Evolutionary conservation across 192 early-diverging fungal species (phyloP), one percentile per base, ranked within the genome.

Genomic region (Coemansia sp.): DNA sequence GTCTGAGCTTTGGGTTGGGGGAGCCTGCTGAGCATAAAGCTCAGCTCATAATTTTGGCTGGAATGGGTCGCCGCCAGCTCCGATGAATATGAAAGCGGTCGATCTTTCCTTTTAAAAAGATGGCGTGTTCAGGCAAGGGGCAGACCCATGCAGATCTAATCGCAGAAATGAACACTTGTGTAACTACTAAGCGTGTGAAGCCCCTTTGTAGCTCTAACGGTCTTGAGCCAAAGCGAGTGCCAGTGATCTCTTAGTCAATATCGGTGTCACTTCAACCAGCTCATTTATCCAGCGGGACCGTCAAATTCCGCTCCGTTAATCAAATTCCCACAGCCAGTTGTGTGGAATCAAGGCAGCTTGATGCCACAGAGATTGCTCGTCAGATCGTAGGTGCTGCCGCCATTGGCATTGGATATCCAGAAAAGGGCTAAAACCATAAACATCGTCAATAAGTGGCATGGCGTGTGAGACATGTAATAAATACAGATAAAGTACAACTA

Each of bases 71-170:
- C 44, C 2, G 9, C 24, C 50, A 53, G 24, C 53, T 56, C 53
- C 29, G 16, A 30, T 16, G 29, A 30, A 32, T 15, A 32, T 56
- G 30, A 56, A 56, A 34, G 27, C 6, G 1, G 53, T 15, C 15
- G 29, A 34, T 30, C 27, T 16, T 34, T 56, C 30, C 16, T 15
- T 56, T 56, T 34, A 34, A 34, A 34, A 56, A 30, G 27, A 30
- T 56, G 53, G 53, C 53, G 53, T 56, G 53, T 56, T 56, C 53
- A 56, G 4, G 53, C 53, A 56, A 56, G 53, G 53, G 53, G 30
- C 29, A 6, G 4, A 1, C 40, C 15, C 27, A 53, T 53, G 50
- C 27, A 27, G 13, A 15, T 0, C 50, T 7, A 29, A 24, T 53
- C 50, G 24, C 27, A 53, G 1, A 53, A 27, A 1, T 53, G 24